Evolutionary conservation across 148 eudicot species (phyloP).

Genomic region (Rhododendron griersonianum): DNA sequence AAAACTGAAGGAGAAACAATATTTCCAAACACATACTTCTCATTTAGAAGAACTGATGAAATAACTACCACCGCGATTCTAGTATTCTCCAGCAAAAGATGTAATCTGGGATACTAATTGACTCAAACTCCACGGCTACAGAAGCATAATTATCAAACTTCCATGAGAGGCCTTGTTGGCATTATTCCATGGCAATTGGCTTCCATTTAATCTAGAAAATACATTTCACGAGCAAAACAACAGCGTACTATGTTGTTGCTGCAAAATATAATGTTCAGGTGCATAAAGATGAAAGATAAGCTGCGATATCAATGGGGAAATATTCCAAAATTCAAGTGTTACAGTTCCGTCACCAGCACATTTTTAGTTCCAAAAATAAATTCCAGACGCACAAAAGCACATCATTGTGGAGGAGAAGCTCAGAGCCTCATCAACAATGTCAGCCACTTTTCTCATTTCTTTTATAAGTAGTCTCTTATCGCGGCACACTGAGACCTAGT

Average conservation of each 20-base stretch:
- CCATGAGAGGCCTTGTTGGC: background rate
- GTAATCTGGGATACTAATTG: background rate
- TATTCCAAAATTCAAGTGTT: background rate
- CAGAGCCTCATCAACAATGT: slow-evolving; percentile 1
- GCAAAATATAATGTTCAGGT: background rate
- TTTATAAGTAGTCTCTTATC: slow-evolving; percentile 25
- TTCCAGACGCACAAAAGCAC: background rate
- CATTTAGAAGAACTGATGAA: background rate
- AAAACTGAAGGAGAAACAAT: background rate
- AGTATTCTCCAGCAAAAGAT: background rate
- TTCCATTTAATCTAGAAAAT: background rate
- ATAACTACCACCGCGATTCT: background rate
- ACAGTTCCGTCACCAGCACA: background rate
- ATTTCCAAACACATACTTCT: background rate
- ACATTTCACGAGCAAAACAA: background rate
- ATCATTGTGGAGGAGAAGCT: slow-evolving; percentile 4
- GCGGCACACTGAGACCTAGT: slow-evolving; percentile 47
- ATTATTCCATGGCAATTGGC: background rate
- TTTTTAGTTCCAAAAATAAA: background rate
- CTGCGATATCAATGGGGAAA: background rate
- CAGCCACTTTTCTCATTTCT: background rate
- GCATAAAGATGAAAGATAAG: background rate
- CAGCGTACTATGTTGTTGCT: background rate
- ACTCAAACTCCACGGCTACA: background rate
- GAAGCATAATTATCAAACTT: background rate